Evolutionary conservation across 2,329 filamentous ascomycete species (phyloP), one percentile per base, ranked within the genome.

Genomic region (Diaporthe destruens): DNA sequence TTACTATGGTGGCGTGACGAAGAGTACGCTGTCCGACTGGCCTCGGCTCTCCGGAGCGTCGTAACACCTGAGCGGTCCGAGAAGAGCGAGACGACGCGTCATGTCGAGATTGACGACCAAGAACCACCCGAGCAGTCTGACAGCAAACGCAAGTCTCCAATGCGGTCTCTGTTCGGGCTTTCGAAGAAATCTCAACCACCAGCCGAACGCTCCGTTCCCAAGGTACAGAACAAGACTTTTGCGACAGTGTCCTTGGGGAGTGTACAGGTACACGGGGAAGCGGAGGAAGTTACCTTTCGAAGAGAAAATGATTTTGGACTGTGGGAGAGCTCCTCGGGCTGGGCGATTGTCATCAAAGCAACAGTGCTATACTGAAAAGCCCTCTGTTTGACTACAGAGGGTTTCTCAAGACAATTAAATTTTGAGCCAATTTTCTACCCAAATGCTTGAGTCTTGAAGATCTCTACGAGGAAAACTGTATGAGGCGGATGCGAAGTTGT

Each of bases 201-300:
- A 80, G 71, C 73, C 77, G 0, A 78, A 79, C 55, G 72, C 79
- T n/a, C 82, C 82, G 82, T 74, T 74, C 2, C 74, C 79, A 2
- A 39, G 61, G 11, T 66, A 25, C 47, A 39, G 25, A 66, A 53
- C n/a, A 66, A 53, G 61, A 66, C 20, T 14, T 66, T 53, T 39
- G 82, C 2, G 81, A 84, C 1, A 72, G 79, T 0, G 29, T 82
- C 1, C 80, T 83, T 68, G 80, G 77, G 59, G 75, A 66, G 59
- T 5, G 80, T 84, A 0, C 79, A 75, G 6, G 86, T 88, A 82
- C 78, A 76, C 3, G 83, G 84, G 2, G 78, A 77, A 34, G 83
- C 85, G 0, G 82, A 88, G 63, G 84, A 88, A 75, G 82, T 87
- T 1, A 85, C 85, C 0, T 88, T 89, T 71, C 78, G 87, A n/a